These are phyloP conservation scores for Verbena officinalis DNA, from an alignment of 257 asterid genomes.

Conservation along the genomic window DNA sequence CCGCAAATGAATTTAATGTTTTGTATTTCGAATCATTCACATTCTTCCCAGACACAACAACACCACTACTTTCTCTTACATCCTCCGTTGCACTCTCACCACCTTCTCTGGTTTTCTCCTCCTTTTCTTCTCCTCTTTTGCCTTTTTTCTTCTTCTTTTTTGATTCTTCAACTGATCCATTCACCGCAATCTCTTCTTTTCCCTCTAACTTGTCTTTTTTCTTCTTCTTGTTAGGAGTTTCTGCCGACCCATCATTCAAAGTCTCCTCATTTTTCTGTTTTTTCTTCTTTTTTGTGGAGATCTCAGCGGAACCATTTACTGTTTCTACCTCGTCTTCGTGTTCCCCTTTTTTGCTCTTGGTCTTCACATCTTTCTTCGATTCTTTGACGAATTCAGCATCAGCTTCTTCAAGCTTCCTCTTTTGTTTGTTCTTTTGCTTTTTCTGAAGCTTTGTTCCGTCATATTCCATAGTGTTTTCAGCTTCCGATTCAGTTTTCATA, in stretches of 20 bases:
- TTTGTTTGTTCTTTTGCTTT: constrained; percentile 60
- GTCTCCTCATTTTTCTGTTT: constrained; percentile 25
- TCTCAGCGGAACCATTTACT: constrained; percentile 28
- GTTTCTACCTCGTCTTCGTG: constrained; percentile 27
- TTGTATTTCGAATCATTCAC: constrained; percentile 64
- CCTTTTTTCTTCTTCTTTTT: constrained; percentile 36
- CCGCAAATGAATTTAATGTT: constrained; percentile 62
- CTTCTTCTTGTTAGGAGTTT: constrained; percentile 37
- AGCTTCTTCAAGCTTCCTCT: constrained; percentile 63
- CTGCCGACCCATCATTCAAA: constrained; percentile 36
- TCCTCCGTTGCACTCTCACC: constrained; percentile 36
- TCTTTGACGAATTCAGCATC: constrained; percentile 43
- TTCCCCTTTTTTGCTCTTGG: constrained; percentile 35
- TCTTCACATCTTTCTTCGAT: constrained; percentile 38
- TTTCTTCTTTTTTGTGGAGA: constrained; percentile 37
- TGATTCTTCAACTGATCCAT: constrained; percentile 35
- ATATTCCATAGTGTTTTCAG: constrained; percentile 36
- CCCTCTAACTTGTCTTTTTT: constrained; percentile 24
- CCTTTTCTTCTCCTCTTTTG: constrained; percentile 27
- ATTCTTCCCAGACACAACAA: constrained; percentile 74
- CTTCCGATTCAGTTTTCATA: constrained; percentile 33
- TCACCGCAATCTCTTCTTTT: background rate
- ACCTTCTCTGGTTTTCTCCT: constrained; percentile 9
- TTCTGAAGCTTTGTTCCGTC: constrained; percentile 47
- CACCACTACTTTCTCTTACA: constrained; percentile 56